Percentiles rank a stretch among this genome's conserved stretches.
Evolutionary conservation across 495 filamentous ascomycete genomes (phyloP).

Genomic region (Neurospora sp.): DNA sequence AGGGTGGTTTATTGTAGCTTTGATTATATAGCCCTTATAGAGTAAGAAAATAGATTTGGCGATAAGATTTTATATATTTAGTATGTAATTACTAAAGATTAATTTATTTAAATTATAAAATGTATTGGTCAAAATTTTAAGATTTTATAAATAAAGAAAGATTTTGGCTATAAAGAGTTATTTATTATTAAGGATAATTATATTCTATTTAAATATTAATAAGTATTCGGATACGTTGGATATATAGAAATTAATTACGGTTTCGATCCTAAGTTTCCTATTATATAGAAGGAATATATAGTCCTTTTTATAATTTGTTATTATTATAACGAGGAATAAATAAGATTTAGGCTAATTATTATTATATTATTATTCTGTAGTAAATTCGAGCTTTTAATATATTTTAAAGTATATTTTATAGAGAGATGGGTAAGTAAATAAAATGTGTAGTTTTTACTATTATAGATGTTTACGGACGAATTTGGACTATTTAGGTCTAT

Average conservation of each 20-base stretch:
- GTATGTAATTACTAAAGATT: neutral
- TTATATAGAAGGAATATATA: neutral
- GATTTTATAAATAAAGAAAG: neutral
- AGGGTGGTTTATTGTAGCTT: neutral
- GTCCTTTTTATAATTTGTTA: neutral
- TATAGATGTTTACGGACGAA: neutral
- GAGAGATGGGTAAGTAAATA: neutral
- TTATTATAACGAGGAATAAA: neutral
- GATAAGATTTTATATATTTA: neutral
- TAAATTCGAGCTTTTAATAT: neutral
- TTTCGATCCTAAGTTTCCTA: neutral
- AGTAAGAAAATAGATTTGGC: neutral
- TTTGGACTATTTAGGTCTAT: neutral
- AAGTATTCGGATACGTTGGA: neutral
- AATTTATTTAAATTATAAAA: neutral
- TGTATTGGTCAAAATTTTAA: neutral
- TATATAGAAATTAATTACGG: neutral
- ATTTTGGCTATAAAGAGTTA: neutral
- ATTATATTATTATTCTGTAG: neutral
- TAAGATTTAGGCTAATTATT: neutral
- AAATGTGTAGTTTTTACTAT: neutral
- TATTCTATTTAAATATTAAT: neutral
- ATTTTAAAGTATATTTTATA: neutral
- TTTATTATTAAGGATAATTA: neutral
- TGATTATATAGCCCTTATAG: neutral